Base-by-base conservation (phyloP, 352 stramenopile species). In the Phytophthora foliorum region DNA sequence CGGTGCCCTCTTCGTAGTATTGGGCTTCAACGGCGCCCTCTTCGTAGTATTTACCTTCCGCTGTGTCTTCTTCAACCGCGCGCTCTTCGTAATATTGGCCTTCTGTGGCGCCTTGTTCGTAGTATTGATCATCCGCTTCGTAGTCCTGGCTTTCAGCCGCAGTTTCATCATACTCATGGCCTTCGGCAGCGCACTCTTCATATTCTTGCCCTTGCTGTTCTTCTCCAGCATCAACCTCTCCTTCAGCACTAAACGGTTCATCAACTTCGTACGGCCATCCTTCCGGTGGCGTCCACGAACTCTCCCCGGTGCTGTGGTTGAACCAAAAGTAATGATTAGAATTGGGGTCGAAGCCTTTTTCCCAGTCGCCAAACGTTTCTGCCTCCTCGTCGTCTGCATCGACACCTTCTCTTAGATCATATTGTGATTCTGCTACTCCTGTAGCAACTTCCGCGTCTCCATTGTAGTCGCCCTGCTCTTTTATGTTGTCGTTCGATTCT, bases 291-390 rank as follows among this genome's bases (percentile, higher is more conserved):
- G 79, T 91, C 87, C 88, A 97, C 24, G 86, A 84, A 31, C 88
- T 94, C 58, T 94, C 88, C 14, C 81, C 86, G 3, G 84, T 92
- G 5, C 52, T 77, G 58, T 95, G 84, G 67, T 97, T 96, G 75
- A 95, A 97, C 89, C 89, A 97, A 52, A 94, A 97, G 65, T 94
- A 92, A 64, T 96, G 88, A 24, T 94, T 93, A 4, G 85, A 86
- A 52, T 67, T 88, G 10, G 84, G 78, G 38, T 96, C 88, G 32
- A 94, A 94, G 13, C 88, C 87, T 74, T 94, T 93, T 56, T 96
- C 88, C 86, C 88, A 96, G 60, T 94, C 87, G 2, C 83, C 88
- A 62, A 92, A 94, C 36, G 58, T 84, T 67, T 94, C 81, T 17
- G 80, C 82, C 63, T 90, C 82, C 69, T 94, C 88, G 24, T 95